Conservation (phyloP, 768 basidiomycete species). For the Strobilomyces echinocephalus region DNA sequence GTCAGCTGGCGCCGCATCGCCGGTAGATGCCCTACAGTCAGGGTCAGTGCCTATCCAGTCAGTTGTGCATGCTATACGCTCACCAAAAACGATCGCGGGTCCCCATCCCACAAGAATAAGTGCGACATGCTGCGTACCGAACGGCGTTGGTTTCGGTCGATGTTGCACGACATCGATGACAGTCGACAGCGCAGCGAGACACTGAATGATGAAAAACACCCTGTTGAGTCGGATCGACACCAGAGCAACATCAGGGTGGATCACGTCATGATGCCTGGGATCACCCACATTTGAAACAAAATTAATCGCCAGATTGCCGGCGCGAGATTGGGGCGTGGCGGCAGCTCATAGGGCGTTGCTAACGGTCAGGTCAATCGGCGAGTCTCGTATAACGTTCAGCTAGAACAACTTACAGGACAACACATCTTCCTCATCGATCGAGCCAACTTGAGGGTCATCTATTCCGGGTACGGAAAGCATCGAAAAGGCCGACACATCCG, state of each 20-base stretch:
- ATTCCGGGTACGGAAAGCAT: background rate
- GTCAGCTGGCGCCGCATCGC: constrained; percentile 36
- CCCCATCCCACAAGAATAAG: constrained; percentile 57
- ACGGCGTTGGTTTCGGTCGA: constrained; percentile 40
- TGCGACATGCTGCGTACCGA: constrained; percentile 65
- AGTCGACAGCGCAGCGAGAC: constrained; percentile 47
- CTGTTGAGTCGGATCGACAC: constrained; percentile 19
- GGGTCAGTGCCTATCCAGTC: background rate
- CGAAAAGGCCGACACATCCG: background rate
- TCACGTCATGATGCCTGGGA: background rate
- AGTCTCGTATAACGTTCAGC: background rate
- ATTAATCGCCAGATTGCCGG: constrained; percentile 50
- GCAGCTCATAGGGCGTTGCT: constrained; percentile 3
- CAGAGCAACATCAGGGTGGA: background rate
- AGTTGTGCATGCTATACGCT: constrained; percentile 6
- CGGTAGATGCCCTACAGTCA: constrained; percentile 33
- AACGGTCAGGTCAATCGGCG: background rate
- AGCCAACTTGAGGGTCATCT: background rate
- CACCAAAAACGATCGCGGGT: constrained; percentile 53
- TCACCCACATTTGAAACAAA: constrained; percentile 47
- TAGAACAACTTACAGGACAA: constrained; percentile 9
- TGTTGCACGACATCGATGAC: constrained; percentile 44
- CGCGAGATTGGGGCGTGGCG: constrained; percentile 24
- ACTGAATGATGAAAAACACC: constrained; percentile 42
- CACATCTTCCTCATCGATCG: background rate